Evolutionary conservation across 129 eudicot species (phyloP), one percentile per base, ranked within the genome.

Genomic region (Calendula officinalis): DNA sequence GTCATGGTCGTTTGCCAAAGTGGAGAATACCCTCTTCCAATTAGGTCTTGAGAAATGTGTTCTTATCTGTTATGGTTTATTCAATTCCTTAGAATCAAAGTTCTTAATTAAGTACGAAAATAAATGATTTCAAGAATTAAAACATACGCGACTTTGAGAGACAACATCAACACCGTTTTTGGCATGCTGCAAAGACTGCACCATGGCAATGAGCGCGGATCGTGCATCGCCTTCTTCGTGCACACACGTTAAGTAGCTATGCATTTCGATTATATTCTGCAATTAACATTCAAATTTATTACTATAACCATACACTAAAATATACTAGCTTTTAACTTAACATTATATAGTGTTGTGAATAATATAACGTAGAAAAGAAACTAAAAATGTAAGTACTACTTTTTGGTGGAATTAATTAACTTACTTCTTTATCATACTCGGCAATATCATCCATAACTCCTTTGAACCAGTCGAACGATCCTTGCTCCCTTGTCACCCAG

Each of bases 221-320:
- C 99, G 72, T 52, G 97, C 99, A 75, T 94, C 99, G 36, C 97
- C 99, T 88, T 94, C 99, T 72, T 94, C 97, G 47, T 94, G 88
- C 64, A 94, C 90, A 73, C 99, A 83, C n/a, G 99, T 88, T 76
- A 94, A 70, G 76, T 94, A 94, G 60, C 77, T 83, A 64, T 94
- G 99, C 99, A 94, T 88, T 83, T 94, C 97, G 52, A 94, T 83
- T 49, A 83, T 49, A 10, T 86, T 27, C 99, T 94, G 97, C 10
- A 15, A 55, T 13, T 47, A 55, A 66, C 75, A 75, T 40, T 27
- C 50, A 30, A 65, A 67, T 5, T 6, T 41, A 49, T 49, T 13
- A 2, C 27, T 36, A 16, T 37, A 16, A 6, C 3, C 41, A 1
- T 17, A 5, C 51, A 16, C 42, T 9, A 44, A 38, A 3, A 13